Evolutionary conservation across 352 stramenopile species (phyloP).

Genomic region (Globisporangium emineosum): DNA sequence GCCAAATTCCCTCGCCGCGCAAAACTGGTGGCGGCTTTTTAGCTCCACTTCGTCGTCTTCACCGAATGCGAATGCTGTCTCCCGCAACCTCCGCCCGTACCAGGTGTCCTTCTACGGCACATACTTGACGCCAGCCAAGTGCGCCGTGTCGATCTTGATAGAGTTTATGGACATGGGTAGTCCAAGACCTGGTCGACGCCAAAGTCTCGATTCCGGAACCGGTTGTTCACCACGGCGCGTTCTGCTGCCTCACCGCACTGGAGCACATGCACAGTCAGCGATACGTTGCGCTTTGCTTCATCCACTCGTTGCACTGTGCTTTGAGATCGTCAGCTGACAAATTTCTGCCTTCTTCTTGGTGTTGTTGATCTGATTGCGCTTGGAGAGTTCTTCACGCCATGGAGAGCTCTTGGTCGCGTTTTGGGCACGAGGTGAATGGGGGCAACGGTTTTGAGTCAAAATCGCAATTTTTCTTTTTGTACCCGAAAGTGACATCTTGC

Average conservation of each 20-base stretch:
- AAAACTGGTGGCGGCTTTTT: not conserved
- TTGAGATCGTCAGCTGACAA: not conserved
- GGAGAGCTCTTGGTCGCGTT: no score
- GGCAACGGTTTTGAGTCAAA: no score
- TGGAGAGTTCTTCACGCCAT: no score
- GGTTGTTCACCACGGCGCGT: constrained; percentile 71
- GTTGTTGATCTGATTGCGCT: not conserved
- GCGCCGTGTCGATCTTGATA: constrained; percentile 85
- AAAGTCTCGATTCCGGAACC: constrained; percentile 46
- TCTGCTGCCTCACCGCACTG: constrained; percentile 79
- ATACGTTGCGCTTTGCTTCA: constrained; percentile 29
- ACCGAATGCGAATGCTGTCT: not conserved
- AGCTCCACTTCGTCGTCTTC: constrained; percentile 14
- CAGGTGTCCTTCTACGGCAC: constrained; percentile 89
- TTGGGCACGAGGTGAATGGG: no score
- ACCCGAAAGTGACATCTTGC: no score
- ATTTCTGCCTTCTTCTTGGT: not conserved
- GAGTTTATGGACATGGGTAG: constrained; percentile 93
- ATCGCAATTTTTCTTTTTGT: no score
- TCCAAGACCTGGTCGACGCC: constrained; percentile 69
- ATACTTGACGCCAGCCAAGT: constrained; percentile 71
- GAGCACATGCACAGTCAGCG: constrained; percentile 79
- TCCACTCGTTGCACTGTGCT: not conserved
- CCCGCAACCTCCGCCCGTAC: constrained; percentile 49
- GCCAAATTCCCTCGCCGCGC: not conserved